A percentile compares a stretch with the other conserved stretches of the same genome.
Evolutionary conservation across 1,284 basidiomycete genomes (phyloP).

Genomic region (Ceratobasidium sp.): DNA sequence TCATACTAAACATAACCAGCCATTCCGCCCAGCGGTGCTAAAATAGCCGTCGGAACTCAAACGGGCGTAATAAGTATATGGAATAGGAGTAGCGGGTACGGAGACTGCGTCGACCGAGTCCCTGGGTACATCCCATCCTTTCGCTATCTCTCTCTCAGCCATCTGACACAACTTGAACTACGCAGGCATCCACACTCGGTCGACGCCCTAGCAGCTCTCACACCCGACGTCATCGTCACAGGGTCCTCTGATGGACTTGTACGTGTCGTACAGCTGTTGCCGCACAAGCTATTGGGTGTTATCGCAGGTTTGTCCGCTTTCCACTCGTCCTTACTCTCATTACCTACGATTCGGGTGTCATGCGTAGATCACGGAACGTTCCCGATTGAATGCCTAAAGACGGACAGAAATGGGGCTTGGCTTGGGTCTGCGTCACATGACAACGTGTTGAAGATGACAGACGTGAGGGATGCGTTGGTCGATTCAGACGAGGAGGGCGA

Average conservation of each 20-base stretch:
- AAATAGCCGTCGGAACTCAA: conserved; percentile 90
- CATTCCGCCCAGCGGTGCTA: conserved; percentile 66
- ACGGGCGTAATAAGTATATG: conserved; percentile 92
- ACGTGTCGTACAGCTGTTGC: conserved; percentile 88
- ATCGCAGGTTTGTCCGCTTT: conserved; percentile 91
- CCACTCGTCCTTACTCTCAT: conserved; percentile 78
- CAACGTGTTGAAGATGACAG: conserved; percentile 84
- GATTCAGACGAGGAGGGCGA: conserved; percentile 60
- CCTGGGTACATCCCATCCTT: conserved; percentile 69
- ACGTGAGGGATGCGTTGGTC: conserved; percentile 74
- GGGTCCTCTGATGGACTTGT: conserved; percentile 94
- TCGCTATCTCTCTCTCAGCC: not conserved
- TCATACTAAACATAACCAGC: not conserved
- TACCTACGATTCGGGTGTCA: not conserved
- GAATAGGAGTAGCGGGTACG: conserved; percentile 86
- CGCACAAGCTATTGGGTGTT: conserved; percentile 90
- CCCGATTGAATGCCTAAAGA: conserved; percentile 82
- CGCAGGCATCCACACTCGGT: conserved; percentile 89
- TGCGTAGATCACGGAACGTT: conserved; percentile 86
- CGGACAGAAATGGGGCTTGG: conserved; percentile 73
- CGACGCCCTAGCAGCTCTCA: conserved; percentile 73
- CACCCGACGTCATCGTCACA: conserved; percentile 76
- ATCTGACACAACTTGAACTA: not conserved
- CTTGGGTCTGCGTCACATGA: conserved; percentile 95
- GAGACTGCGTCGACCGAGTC: conserved; percentile 92